phyloP scores from a whole-genome alignment of 768 basidiomycete genomes.

The Termitomyces sp. region DNA sequence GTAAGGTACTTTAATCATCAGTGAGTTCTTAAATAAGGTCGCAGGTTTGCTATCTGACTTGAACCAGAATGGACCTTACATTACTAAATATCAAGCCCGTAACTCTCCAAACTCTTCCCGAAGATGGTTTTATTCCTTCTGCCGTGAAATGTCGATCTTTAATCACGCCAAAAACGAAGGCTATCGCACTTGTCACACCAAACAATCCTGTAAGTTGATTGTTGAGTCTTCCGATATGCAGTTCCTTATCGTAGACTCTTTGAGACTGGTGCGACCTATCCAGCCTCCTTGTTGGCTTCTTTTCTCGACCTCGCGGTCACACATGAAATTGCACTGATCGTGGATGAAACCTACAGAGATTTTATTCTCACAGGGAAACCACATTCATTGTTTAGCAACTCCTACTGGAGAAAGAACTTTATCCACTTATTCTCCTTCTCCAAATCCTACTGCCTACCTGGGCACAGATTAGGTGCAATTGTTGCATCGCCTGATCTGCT shows the following conservation, averaged over 20 bases:
- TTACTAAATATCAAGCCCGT: conserved; percentile 57
- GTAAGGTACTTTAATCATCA: conserved; percentile 62
- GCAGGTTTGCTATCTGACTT: not conserved
- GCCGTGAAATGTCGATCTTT: conserved; percentile 39
- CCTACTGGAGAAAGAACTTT: conserved; percentile 59
- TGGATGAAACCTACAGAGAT: conserved; percentile 91
- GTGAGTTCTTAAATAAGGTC: conserved; percentile 24
- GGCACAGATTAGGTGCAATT: conserved; percentile 73
- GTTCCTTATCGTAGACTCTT: not conserved
- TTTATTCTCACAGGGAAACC: conserved; percentile 48
- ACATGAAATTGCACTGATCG: conserved; percentile 53
- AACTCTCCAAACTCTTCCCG: conserved; percentile 42
- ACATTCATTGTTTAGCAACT: conserved; percentile 45
- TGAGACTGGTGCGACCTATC: conserved; percentile 64
- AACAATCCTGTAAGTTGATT: conserved; percentile 60
- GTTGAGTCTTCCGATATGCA: not conserved
- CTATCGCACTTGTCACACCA: conserved; percentile 71
- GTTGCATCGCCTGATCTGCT: conserved; percentile 54
- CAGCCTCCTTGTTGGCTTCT: conserved; percentile 44
- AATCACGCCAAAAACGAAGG: conserved; percentile 54
- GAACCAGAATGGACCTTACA: conserved; percentile 55
- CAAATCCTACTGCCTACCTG: conserved; percentile 77
- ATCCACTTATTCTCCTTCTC: conserved; percentile 78
- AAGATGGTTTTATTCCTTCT: conserved; percentile 58
- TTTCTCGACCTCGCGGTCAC: conserved; percentile 57